Percentiles rank a stretch among this genome's conserved stretches.
phyloP scores from a whole-genome alignment of 2,329 filamentous ascomycete genomes.

The Coleophoma crateriformis region DNA sequence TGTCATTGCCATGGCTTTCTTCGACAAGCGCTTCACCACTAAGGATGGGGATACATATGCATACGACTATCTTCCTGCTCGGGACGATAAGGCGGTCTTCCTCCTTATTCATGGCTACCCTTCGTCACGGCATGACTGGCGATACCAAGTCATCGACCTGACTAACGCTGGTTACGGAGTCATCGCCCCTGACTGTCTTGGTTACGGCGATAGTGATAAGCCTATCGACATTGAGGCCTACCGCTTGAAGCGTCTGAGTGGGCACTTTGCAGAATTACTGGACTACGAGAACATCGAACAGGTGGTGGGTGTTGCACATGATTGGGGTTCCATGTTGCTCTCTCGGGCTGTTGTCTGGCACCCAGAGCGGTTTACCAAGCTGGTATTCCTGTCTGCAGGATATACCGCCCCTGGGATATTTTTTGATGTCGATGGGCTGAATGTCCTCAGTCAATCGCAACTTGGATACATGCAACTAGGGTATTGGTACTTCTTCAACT shows the following conservation, averaged over 20 bases:
- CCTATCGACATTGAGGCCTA: slow-evolving; percentile 24
- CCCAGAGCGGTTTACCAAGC: background rate
- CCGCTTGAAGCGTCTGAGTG: background rate
- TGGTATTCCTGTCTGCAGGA: background rate
- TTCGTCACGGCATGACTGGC: slow-evolving; percentile 38
- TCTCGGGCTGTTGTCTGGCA: background rate
- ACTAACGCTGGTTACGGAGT: slow-evolving; percentile 32
- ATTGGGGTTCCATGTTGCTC: background rate
- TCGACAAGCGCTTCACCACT: too few relatives aligned
- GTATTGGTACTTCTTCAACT: background rate
- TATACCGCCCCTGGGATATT: background rate
- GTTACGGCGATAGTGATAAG: slow-evolving; percentile 30
- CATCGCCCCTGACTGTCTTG: slow-evolving; percentile 35
- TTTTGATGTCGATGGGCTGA: background rate
- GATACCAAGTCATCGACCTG: slow-evolving; percentile 17
- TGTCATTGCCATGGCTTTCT: too few relatives aligned
- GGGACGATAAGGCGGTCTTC: slow-evolving; percentile 16
- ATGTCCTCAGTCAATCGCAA: background rate
- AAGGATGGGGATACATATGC: background rate
- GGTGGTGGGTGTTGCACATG: background rate
- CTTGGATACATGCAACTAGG: background rate
- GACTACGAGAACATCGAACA: background rate
- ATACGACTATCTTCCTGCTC: background rate
- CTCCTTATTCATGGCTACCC: slow-evolving; percentile 45
- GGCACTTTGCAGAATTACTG: background rate